Evolutionary conservation across 225 moss, liverwort and hornwort species (phyloP), one percentile per base, ranked within the genome.

Genomic region (Physcomitrium patens): DNA sequence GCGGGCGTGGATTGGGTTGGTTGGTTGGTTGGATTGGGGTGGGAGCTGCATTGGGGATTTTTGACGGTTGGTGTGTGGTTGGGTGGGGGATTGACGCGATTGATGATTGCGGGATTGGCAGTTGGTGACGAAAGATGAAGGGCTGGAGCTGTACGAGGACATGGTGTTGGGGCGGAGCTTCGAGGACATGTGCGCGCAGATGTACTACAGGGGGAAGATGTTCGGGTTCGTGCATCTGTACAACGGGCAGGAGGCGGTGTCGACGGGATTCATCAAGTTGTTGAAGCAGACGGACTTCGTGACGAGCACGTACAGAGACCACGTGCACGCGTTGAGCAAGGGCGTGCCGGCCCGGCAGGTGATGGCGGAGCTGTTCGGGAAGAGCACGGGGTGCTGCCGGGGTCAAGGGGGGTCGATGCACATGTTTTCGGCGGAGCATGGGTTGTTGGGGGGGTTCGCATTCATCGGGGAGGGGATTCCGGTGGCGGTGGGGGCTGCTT

Each of bases 361-460:
- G 67, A 96, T 96, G 96, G 83, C 90, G 60, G 96, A 96, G 81
- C 86, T 96, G 9, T 96, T 92, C 51, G 96, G 96, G 3, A 96
- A 96, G 81, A 62, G 86, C 43, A 94, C 93, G 24, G 96, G 96
- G 0, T 86, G 87, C 24, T 96, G 96, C 84, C 81, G 96, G 28
- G 96, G 96, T 9, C 96, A 96, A 69, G 96, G 96, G 37, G 96
- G 96, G 53, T 96, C 96, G 16, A 96, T 96, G 96, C 96, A 96
- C 72, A 93, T 96, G 96, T 96, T 96, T 78, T 96, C 96, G 16
- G 78, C 79, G 3, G 96, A 96, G 77, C 92, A 94, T 19, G 89
- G 92, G 18, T 67, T 96, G 77, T 76, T 96, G 67, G 96, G 96
- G 37, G 96, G 96, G 4, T 96, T 96, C 67, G 96, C 96, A 46